Evolutionary conservation across 352 stramenopile species (phyloP).

Genomic region (Thraustochytrium sp.): DNA sequence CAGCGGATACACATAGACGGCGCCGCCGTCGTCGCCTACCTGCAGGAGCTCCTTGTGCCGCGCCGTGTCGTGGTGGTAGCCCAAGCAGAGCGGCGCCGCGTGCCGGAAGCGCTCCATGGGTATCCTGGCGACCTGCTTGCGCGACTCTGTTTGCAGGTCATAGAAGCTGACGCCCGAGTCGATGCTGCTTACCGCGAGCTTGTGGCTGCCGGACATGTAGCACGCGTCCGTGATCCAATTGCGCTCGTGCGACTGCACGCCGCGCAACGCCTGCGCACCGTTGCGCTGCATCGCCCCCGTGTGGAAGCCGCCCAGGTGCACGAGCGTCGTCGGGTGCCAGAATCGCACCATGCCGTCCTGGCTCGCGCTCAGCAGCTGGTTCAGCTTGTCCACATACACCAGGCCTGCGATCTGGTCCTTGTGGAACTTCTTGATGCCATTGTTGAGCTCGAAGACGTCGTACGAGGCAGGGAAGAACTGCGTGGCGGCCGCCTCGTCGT

Average conservation of each 20-base stretch:
- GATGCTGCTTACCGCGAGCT: slow-evolving; percentile 68
- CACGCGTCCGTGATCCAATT: slow-evolving; percentile 69
- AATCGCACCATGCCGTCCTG: slow-evolving; percentile 20
- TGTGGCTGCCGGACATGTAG: slow-evolving; percentile 70
- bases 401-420: background rate
- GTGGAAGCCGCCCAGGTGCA: slow-evolving; percentile 10
- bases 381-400: slow-evolving; percentile 16
- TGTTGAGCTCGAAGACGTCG: slow-evolving; percentile 36
- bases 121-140: slow-evolving; percentile 65
- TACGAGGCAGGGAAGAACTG: slow-evolving; percentile 32
- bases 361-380: slow-evolving; percentile 27
- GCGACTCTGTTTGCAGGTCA: slow-evolving; percentile 58
- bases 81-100: slow-evolving; percentile 67
- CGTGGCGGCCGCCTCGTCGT: background rate
- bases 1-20: slow-evolving; percentile 55
- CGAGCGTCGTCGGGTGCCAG: slow-evolving; percentile 40
- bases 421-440: slow-evolving; percentile 31
- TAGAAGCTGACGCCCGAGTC: slow-evolving; percentile 68
- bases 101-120: slow-evolving; percentile 68
- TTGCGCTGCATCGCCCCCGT: background rate
- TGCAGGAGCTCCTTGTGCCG: slow-evolving; percentile 67
- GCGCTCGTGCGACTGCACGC: background rate
- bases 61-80: slow-evolving; percentile 67
- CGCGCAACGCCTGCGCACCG: background rate
- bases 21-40: slow-evolving; percentile 66